Evolutionary conservation across 352 stramenopile species (phyloP).

Genomic region (Globisporangium camurandrum): DNA sequence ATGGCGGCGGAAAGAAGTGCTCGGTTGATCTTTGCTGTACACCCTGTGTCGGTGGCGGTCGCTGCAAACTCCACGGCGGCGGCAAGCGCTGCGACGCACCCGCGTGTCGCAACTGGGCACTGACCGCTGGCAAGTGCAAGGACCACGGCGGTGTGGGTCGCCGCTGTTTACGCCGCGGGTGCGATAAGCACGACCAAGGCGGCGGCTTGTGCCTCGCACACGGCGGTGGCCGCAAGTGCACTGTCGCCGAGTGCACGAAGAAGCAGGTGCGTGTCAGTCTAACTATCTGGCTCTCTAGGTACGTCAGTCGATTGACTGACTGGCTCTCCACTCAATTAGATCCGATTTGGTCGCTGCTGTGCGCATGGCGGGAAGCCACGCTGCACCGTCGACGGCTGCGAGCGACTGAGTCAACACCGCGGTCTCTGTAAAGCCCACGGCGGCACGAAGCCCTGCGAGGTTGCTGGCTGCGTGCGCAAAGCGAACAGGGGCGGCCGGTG

Average conservation of each 20-base stretch:
- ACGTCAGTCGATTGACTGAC: neutral
- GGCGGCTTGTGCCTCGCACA: constrained; percentile 69
- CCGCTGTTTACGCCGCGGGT: constrained; percentile 53
- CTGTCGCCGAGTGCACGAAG: constrained; percentile 61
- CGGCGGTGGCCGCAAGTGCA: constrained; percentile 63
- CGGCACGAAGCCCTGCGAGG: constrained; percentile 56
- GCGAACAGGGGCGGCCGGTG: constrained; percentile 75
- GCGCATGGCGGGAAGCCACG: constrained; percentile 67
- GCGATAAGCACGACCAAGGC: constrained; percentile 76
- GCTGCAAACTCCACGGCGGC: constrained; percentile 63
- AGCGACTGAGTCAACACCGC: constrained; percentile 51
- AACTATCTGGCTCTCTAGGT: neutral
- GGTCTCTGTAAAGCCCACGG: constrained; percentile 79
- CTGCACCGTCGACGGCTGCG: constrained; percentile 57
- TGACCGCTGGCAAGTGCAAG: constrained; percentile 67
- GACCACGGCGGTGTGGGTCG: constrained; percentile 64
- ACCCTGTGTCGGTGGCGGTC: constrained; percentile 59
- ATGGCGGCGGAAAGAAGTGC: constrained; percentile 80
- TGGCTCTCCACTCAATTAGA: constrained; percentile 14
- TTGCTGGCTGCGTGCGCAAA: constrained; percentile 49
- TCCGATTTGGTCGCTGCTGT: constrained; percentile 66
- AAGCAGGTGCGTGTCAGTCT: constrained; percentile 46
- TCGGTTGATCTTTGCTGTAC: constrained; percentile 60
- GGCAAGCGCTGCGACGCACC: constrained; percentile 43
- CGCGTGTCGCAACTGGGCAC: constrained; percentile 51